Conservation (phyloP, 441 rosid genomes). For the Syzygium syzygioides region DNA sequence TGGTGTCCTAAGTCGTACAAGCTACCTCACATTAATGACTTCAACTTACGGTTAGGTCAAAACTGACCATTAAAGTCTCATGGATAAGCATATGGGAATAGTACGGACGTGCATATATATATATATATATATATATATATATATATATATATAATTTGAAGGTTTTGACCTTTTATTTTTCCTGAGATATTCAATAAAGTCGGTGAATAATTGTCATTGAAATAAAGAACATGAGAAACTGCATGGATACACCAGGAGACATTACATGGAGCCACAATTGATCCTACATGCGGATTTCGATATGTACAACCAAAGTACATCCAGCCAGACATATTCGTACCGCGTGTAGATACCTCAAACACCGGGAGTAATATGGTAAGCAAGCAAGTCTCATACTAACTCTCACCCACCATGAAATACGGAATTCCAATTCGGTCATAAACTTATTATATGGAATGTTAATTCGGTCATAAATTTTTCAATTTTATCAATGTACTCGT, state of each 20-base stretch:
- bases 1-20: neutral
- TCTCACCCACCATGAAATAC: neutral
- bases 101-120: neutral
- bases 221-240: neutral
- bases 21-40: too few species aligned
- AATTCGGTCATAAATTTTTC: neutral
- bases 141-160: too few species aligned
- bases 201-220: neutral
- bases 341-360: neutral
- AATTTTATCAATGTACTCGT: accelerated
- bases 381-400: neutral
- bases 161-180: neutral
- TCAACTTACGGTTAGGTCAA: neutral
- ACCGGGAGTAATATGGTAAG: neutral
- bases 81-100: neutral
- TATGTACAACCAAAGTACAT: neutral
- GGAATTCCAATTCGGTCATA: neutral
- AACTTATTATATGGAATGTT: accelerated
- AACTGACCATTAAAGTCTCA: neutral
- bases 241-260: neutral
- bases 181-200: neutral
- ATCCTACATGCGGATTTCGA: neutral
- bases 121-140: too few species aligned
- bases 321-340: neutral
- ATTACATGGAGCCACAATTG: neutral